Percentiles rank a stretch among this genome's conserved stretches.
These are phyloP conservation scores for Sporisorium sorghi DNA, from an alignment of 1,284 basidiomycete genomes.

Conservation along the genomic window DNA sequence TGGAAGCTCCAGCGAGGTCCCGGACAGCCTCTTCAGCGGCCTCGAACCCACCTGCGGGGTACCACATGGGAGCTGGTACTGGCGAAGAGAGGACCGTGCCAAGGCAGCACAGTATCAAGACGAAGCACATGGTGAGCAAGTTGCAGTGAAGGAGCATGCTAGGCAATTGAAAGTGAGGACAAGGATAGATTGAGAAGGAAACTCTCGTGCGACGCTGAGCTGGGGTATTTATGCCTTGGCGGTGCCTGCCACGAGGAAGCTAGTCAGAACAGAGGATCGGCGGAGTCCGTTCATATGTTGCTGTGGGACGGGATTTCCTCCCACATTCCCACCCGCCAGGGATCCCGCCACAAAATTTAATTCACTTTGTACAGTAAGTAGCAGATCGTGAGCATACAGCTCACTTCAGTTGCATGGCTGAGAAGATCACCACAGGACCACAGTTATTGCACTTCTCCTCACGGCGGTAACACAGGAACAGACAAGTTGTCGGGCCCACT, in stretches of 20 bases:
- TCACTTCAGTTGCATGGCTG: too few relatives aligned
- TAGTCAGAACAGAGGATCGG: neutral
- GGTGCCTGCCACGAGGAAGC: neutral
- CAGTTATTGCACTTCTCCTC: too few relatives aligned
- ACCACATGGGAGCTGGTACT: conserved; percentile 3
- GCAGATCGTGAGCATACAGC: too few relatives aligned
- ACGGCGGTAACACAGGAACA: too few relatives aligned
- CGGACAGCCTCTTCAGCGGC: neutral
- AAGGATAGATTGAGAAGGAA: neutral
- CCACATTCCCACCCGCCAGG: too few relatives aligned
- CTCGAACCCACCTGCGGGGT: neutral
- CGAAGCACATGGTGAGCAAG: neutral
- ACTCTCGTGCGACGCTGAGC: too few relatives aligned
- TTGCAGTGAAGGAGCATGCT: neutral
- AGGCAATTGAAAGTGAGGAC: neutral
- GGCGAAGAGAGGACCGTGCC: neutral
- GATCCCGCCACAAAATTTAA: too few relatives aligned
- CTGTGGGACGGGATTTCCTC: too few relatives aligned
- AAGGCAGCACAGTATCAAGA: neutral
- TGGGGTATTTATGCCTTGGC: neutral
- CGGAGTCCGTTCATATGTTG: too few relatives aligned
- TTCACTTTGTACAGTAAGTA: too few relatives aligned
- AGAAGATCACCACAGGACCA: too few relatives aligned
- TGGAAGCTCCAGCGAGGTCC: neutral
- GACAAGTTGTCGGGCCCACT: too few relatives aligned